These are phyloP conservation scores for Cutaneotrichosporon cyanovorans DNA, from an alignment of 1,284 basidiomycete species.

Conservation along the genomic window DNA sequence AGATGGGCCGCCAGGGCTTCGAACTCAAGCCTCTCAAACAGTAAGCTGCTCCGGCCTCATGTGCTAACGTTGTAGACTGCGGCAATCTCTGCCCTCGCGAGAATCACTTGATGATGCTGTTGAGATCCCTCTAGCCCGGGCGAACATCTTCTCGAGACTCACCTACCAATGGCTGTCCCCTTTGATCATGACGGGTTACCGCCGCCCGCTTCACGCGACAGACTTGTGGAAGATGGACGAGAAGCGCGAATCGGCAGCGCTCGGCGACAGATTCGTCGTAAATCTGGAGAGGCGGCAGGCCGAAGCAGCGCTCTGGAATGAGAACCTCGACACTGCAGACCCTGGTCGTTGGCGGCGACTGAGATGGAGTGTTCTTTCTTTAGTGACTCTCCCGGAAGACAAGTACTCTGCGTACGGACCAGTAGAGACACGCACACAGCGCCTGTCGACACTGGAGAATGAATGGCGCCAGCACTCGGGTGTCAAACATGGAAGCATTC, in stretches of 20 bases:
- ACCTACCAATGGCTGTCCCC: slow-evolving; percentile 56
- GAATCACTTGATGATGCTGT: slow-evolving; percentile 54
- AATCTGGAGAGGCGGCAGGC: slow-evolving; percentile 23
- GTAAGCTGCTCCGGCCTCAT: too few relatives aligned
- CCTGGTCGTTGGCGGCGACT: slow-evolving; percentile 49
- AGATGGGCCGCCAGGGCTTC: too few relatives aligned
- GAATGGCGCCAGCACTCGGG: slow-evolving; percentile 36
- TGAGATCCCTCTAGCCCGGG: slow-evolving; percentile 55
- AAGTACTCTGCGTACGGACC: neutral
- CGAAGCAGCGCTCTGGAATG: slow-evolving; percentile 36
- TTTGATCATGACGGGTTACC: slow-evolving; percentile 57
- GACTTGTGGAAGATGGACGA: slow-evolving; percentile 58
- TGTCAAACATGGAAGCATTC: slow-evolving; percentile 52
- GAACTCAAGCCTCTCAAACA: too few relatives aligned
- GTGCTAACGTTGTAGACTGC: too few relatives aligned
- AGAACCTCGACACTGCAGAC: slow-evolving; percentile 13
- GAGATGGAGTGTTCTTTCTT: slow-evolving; percentile 46
- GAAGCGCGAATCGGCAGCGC: slow-evolving; percentile 7
- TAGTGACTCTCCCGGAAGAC: neutral
- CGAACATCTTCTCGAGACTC: slow-evolving; percentile 54
- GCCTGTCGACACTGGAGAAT: slow-evolving; percentile 19
- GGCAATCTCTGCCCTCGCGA: slow-evolving; percentile 55
- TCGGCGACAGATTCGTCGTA: slow-evolving; percentile 48
- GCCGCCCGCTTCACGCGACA: slow-evolving; percentile 61
- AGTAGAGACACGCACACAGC: slow-evolving; percentile 1